Percentiles rank a stretch among this genome's conserved stretches.
These are phyloP conservation scores for Alternaria sp. DNA, from an alignment of 2,329 filamentous ascomycete genomes.

Conservation along the genomic window DNA sequence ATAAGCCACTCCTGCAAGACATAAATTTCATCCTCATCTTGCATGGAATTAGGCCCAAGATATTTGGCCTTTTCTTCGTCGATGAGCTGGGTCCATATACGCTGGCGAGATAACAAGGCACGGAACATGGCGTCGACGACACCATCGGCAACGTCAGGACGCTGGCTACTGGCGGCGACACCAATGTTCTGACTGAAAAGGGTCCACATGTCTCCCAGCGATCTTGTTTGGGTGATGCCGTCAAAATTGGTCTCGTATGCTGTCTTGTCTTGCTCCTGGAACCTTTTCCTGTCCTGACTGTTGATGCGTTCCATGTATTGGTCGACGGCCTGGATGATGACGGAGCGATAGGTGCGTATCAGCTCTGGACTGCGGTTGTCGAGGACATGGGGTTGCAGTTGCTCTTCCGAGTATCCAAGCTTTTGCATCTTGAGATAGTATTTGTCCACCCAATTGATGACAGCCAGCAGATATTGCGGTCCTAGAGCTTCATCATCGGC, in stretches of 20 bases:
- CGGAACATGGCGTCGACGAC: slow-evolving; percentile 96
- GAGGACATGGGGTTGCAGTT: slow-evolving; percentile 85
- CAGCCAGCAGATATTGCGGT: slow-evolving; percentile 86
- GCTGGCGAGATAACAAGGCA: slow-evolving; percentile 81
- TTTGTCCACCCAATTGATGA: slow-evolving; percentile 93
- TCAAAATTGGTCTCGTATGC: slow-evolving; percentile 80
- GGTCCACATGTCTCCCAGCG: slow-evolving; percentile 92
- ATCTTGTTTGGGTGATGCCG: slow-evolving; percentile 90
- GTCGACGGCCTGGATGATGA: slow-evolving; percentile 94
- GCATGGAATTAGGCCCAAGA: slow-evolving; percentile 56
- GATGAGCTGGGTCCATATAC: slow-evolving; percentile 85
- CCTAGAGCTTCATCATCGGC: slow-evolving; percentile 86
- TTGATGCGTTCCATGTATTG: slow-evolving; percentile 98
- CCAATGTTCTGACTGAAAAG: slow-evolving; percentile 95
- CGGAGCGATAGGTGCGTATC: slow-evolving; percentile 89
- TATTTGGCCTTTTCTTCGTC: slow-evolving; percentile 84
- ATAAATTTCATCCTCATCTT: slow-evolving; percentile 82
- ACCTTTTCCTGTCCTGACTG: slow-evolving; percentile 79
- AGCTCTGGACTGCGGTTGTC: slow-evolving; percentile 90
- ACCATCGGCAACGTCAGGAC: slow-evolving; percentile 90
- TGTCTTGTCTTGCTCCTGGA: slow-evolving; percentile 78
- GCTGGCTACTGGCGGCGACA: slow-evolving; percentile 82
- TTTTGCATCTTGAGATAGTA: slow-evolving; percentile 97
- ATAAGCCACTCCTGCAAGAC: slow-evolving; percentile 87
- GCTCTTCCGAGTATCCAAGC: slow-evolving; percentile 77